Evolutionary conservation across 495 filamentous ascomycete genomes (phyloP).

Genomic region (Penicillium soppii): DNA sequence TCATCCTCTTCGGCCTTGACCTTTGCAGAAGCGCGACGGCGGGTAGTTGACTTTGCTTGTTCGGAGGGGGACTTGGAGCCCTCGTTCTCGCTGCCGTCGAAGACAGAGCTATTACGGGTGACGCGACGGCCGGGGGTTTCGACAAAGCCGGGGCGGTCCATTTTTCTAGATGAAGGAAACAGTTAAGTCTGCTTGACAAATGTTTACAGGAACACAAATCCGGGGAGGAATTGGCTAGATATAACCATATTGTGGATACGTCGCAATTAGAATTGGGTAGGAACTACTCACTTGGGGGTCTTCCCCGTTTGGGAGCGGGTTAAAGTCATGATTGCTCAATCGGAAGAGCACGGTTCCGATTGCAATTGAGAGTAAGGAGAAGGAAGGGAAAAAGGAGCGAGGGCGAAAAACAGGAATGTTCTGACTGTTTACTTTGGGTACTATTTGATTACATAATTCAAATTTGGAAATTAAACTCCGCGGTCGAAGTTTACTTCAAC

Average conservation of each 20-base stretch:
- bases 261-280: slow-evolving; percentile 20
- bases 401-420: slow-evolving; percentile 19
- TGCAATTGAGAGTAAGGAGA: slow-evolving; percentile 13
- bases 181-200: slow-evolving; percentile 9
- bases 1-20: slow-evolving; percentile 34
- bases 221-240: slow-evolving; percentile 1
- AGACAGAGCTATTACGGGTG: slow-evolving; percentile 42
- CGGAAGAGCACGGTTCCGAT: slow-evolving; percentile 24
- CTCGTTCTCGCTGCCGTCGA: slow-evolving; percentile 32
- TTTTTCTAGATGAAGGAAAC: slow-evolving; percentile 43
- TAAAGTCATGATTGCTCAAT: slow-evolving; percentile 36
- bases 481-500: neutral
- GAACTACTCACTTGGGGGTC: slow-evolving; percentile 47
- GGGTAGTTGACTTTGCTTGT: slow-evolving; percentile 29
- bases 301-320: slow-evolving; percentile 53
- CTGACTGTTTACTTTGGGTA: slow-evolving; percentile 26
- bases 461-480: slow-evolving; percentile 13
- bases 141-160: slow-evolving; percentile 55
- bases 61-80: slow-evolving; percentile 29
- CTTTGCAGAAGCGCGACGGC: slow-evolving; percentile 33
- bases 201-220: neutral
- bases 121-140: slow-evolving; percentile 54
- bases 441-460: slow-evolving; percentile 12
- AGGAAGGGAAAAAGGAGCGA: slow-evolving; percentile 14
- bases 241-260: slow-evolving; percentile 10